Evolutionary conservation across 768 basidiomycete species (phyloP).

Genomic region (Mycena vulgaris): DNA sequence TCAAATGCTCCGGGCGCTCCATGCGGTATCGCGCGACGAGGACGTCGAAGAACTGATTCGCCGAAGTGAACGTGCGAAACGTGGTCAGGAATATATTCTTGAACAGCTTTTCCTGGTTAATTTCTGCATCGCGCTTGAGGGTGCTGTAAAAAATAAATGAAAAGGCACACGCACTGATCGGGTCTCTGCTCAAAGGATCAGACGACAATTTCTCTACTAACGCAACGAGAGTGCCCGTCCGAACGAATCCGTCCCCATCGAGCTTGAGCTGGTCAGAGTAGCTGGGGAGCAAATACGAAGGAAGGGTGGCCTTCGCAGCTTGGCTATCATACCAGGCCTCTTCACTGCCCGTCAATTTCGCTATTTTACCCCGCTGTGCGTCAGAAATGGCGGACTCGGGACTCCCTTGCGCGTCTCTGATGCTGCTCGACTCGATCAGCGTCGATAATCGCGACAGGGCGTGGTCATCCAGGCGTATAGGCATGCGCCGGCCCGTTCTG

Average conservation of each 20-base stretch:
- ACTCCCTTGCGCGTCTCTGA: conserved; percentile 48
- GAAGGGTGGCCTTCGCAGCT: conserved; percentile 53
- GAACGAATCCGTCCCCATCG: conserved; percentile 76
- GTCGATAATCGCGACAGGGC: conserved; percentile 52
- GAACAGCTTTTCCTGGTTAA: conserved; percentile 54
- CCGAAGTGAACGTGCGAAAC: conserved; percentile 84
- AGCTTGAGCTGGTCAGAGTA: conserved; percentile 76
- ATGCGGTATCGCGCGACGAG: conserved; percentile 77
- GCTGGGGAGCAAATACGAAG: conserved; percentile 75
- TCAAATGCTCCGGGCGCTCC: conserved; percentile 64
- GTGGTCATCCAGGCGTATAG: conserved; percentile 58
- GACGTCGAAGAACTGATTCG: conserved; percentile 77
- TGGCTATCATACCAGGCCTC: conserved; percentile 59
- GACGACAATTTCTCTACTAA: conserved; percentile 80
- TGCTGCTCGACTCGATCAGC: conserved; percentile 54
- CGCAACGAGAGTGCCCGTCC: conserved; percentile 78
- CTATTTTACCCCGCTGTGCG: conserved; percentile 51
- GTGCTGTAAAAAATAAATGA: not conserved
- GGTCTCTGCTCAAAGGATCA: conserved; percentile 57
- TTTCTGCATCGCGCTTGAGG: conserved; percentile 39
- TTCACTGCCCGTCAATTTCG: conserved; percentile 57
- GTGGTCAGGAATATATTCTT: conserved; percentile 85
- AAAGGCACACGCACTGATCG: conserved; percentile 64
- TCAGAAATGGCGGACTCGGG: conserved; percentile 38
- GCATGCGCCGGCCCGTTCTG: conserved; percentile 54